Conservation (phyloP, 2,329 filamentous ascomycete species). For the Fusarium stilboides region DNA sequence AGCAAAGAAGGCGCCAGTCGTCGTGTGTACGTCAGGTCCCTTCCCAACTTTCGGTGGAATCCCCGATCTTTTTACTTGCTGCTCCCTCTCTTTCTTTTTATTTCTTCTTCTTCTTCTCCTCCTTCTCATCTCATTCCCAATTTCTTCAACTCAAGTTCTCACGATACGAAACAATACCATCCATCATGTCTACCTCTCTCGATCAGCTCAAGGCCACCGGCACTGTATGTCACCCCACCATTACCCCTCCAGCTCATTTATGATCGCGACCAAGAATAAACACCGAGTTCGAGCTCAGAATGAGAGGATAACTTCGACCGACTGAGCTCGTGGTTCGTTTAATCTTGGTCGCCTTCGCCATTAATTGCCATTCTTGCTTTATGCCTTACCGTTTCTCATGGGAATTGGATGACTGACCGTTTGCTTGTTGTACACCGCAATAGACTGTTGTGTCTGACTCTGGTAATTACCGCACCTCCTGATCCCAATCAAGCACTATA, state of each 20-base stretch:
- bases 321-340: conserved; percentile 3
- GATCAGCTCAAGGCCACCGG: conserved; percentile 97
- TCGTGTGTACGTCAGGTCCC: conserved; percentile 45
- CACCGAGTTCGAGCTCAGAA: conserved; percentile 15
- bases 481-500: conserved; percentile 40
- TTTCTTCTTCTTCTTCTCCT: conserved; percentile 17
- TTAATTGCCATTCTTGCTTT: conserved; percentile 1
- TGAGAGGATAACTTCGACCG: conserved; percentile 5
- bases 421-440: conserved; percentile 35
- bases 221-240: conserved; percentile 79
- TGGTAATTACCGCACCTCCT: conserved; percentile 71
- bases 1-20: conserved; percentile 37
- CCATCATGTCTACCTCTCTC: conserved; percentile 85
- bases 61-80: conserved; percentile 41
- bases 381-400: conserved; percentile 4
- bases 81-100: conserved; percentile 23
- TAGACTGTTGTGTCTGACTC: conserved; percentile 97
- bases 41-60: conserved; percentile 43
- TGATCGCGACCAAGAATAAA: conserved; percentile 29
- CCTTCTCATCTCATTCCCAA: conserved; percentile 31
- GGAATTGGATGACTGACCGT: conserved; percentile 44
- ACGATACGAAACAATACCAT: conserved; percentile 32
- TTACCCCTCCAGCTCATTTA: conserved; percentile 52
- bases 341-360: conserved; percentile 2
- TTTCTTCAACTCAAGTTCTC: conserved; percentile 26